phyloP scores from a whole-genome alignment of 371 early-diverging fungal species.

The Mucor piriformis region DNA sequence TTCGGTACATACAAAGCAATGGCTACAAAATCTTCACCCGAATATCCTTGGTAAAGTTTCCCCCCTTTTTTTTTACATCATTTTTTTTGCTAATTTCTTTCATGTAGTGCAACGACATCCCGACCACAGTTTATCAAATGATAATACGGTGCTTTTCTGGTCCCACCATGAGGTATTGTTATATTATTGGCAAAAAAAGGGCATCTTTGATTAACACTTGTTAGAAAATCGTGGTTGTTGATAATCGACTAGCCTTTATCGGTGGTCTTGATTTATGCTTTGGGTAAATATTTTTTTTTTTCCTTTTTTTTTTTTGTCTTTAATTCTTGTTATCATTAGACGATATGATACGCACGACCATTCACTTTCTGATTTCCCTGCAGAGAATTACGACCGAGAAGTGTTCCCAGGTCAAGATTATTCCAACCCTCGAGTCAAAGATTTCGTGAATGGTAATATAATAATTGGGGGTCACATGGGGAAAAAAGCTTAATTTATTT shows the following conservation, averaged over 20 bases:
- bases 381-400: conserved; percentile 44
- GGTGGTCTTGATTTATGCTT: conserved; percentile 94
- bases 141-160: conserved; percentile 80
- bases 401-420: conserved; percentile 90
- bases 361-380: conserved; percentile 73
- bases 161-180: conserved; percentile 62
- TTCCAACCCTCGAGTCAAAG: conserved; percentile 89
- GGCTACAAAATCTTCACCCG: conserved; percentile 76
- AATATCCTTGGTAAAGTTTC: conserved; percentile 69
- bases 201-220: not conserved
- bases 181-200: not conserved
- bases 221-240: conserved; percentile 87
- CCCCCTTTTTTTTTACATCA: conserved; percentile 15
- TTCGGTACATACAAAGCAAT: conserved; percentile 81
- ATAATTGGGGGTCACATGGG: not conserved
- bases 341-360: conserved; percentile 88
- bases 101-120: conserved; percentile 80
- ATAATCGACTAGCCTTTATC: conserved; percentile 82
- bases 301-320: too few species aligned
- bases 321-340: conserved; percentile 30
- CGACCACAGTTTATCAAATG: conserved; percentile 67
- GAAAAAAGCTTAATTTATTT: not conserved
- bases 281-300: too few species aligned
- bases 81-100: not conserved
- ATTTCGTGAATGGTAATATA: conserved; percentile 74